Evolutionary conservation across 345 rosid species (phyloP).

Genomic region (Brassica cretica): DNA sequence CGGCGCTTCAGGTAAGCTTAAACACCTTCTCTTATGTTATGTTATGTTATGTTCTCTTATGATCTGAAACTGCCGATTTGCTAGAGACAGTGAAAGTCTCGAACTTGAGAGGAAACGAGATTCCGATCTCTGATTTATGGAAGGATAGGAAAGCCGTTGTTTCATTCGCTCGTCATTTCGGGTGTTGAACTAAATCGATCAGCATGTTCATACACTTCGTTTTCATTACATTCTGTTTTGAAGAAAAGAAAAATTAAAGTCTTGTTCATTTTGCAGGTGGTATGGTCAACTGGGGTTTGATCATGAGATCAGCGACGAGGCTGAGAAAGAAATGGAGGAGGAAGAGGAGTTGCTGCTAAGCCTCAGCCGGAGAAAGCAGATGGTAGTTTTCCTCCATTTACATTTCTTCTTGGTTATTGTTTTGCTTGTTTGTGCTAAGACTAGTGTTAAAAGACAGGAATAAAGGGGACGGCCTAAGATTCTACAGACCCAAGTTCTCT

Average conservation of each 20-base stretch:
- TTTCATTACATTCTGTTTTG: too few species aligned
- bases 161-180: slow-evolving; percentile 94
- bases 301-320: slow-evolving; percentile 91
- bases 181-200: slow-evolving; percentile 38
- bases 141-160: slow-evolving; percentile 78
- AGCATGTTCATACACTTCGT: too few species aligned
- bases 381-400: slow-evolving; percentile 50
- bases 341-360: slow-evolving; percentile 71
- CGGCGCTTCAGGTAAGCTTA: slow-evolving; percentile 57
- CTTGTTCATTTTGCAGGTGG: too few species aligned
- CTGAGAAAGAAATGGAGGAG: slow-evolving; percentile 94
- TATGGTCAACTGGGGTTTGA: slow-evolving; percentile 73
- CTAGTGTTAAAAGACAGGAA: slow-evolving; percentile 78
- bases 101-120: slow-evolving; percentile 64
- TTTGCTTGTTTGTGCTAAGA: slow-evolving; percentile 35
- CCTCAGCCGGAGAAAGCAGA: slow-evolving; percentile 47
- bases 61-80: slow-evolving; percentile 39
- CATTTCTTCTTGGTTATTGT: slow-evolving; percentile 7
- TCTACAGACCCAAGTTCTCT: slow-evolving; percentile 87
- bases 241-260: too few species aligned
- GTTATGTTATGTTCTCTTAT: not conserved
- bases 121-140: slow-evolving; percentile 81
- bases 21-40: not conserved
- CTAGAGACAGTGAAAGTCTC: slow-evolving; percentile 60
- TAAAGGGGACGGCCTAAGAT: slow-evolving; percentile 77